phyloP scores from a whole-genome alignment of 2,329 filamentous ascomycete species.

The Delphinella strobiligena region DNA sequence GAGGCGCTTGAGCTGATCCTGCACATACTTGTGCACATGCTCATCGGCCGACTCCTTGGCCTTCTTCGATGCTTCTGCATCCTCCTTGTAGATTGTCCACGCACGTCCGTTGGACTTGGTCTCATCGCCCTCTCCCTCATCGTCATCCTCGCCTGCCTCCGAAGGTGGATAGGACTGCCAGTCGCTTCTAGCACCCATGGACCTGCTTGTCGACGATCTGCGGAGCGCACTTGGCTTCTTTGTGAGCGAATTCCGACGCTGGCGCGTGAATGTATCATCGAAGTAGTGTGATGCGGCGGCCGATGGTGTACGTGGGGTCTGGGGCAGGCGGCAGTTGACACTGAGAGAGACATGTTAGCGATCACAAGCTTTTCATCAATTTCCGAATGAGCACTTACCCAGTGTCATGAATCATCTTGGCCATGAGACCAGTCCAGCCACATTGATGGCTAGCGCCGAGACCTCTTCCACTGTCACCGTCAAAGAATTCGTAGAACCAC shows the following conservation, averaged over 20 bases:
- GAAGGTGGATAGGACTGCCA: constrained; percentile 23
- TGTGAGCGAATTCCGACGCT: constrained; percentile 25
- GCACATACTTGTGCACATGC: constrained; percentile 71
- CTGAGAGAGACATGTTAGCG: constrained; percentile 39
- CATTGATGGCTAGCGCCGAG: constrained; percentile 89
- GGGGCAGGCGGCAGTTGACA: constrained; percentile 77
- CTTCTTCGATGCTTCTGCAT: constrained; percentile 17
- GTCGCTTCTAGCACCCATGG: constrained; percentile 74
- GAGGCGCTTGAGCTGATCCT: constrained; percentile 65
- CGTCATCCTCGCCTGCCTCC: constrained; percentile 23
- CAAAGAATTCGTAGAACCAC: constrained; percentile 97
- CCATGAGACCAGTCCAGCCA: constrained; percentile 91
- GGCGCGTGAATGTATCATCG: constrained; percentile 68
- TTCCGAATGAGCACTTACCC: constrained; percentile 50
- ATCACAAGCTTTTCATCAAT: neutral
- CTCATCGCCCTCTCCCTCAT: constrained; percentile 19
- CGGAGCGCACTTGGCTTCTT: constrained; percentile 47
- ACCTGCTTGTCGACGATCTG: constrained; percentile 69
- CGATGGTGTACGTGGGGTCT: constrained; percentile 80
- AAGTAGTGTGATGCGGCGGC: constrained; percentile 87
- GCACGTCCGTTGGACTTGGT: constrained; percentile 19
- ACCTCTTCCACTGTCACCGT: constrained; percentile 79
- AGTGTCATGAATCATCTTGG: constrained; percentile 95
- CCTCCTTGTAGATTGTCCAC: constrained; percentile 39
- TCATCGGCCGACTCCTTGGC: constrained; percentile 29